Evolutionary conservation across 495 filamentous ascomycete genomes (phyloP).

Genomic region (Eremomyces bilateralis): DNA sequence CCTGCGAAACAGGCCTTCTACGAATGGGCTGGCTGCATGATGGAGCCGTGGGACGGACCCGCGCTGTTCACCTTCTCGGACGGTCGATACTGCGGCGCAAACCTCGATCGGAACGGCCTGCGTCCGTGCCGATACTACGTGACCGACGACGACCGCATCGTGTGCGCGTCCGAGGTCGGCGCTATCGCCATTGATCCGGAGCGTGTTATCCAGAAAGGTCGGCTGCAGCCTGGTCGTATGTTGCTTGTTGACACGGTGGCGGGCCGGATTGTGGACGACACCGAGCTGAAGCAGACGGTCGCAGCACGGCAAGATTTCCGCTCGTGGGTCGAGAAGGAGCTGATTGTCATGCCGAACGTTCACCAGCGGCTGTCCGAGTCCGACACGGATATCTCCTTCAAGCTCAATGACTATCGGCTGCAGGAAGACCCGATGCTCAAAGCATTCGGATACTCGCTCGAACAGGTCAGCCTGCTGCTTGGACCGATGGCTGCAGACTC

Average conservation of each 20-base stretch:
- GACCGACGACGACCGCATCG: conserved; percentile 92
- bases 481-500: conserved; percentile 97
- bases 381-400: conserved; percentile 38
- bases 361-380: conserved; percentile 32
- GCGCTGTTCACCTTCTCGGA: conserved; percentile 97
- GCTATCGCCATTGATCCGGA: conserved; percentile 86
- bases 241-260: conserved; percentile 89
- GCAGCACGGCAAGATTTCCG: conserved; percentile 69
- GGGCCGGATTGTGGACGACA: conserved; percentile 88
- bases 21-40: conserved; percentile 97
- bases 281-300: conserved; percentile 80
- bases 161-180: conserved; percentile 95
- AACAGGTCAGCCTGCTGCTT: conserved; percentile 85
- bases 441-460: conserved; percentile 89
- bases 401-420: conserved; percentile 48
- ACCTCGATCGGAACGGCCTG: conserved; percentile 94
- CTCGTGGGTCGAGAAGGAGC: conserved; percentile 69
- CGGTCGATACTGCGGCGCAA: conserved; percentile 93
- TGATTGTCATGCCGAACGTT: conserved; percentile 65
- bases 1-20: conserved; percentile 96
- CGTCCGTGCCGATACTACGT: conserved; percentile 97
- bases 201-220: conserved; percentile 79
- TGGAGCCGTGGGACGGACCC: conserved; percentile 99
- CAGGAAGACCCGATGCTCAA: conserved; percentile 72
- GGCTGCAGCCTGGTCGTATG: conserved; percentile 93